These are phyloP conservation scores for Balamuthia mandrillaris DNA, from an alignment of 208 protist genomes.

Conservation along the genomic window DNA sequence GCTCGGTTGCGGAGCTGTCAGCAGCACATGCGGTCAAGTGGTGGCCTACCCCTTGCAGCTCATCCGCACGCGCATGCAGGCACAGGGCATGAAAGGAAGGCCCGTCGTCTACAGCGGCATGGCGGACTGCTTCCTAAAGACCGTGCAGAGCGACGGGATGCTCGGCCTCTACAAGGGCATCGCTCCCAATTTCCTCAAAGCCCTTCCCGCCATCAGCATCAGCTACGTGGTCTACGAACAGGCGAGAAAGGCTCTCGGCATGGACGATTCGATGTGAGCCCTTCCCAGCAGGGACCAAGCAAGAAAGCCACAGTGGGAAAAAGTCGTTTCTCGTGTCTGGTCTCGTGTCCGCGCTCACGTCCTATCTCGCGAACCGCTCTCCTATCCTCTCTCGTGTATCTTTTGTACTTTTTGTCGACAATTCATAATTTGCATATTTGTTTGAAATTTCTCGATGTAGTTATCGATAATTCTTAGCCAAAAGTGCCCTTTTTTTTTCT, in stretches of 20 bases:
- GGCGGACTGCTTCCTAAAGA: slow-evolving; percentile 28
- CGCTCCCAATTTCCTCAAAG: slow-evolving; percentile 35
- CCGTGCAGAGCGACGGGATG: slow-evolving; percentile 5
- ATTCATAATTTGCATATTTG: too few relatives aligned
- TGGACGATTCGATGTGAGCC: too few relatives aligned
- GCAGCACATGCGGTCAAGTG: slow-evolving; percentile 29
- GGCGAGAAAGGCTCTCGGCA: background rate
- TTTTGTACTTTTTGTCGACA: too few relatives aligned
- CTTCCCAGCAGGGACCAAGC: too few relatives aligned
- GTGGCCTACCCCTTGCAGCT: slow-evolving; percentile 35
- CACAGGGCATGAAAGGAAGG: slow-evolving; percentile 11
- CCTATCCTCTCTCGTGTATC: too few relatives aligned
- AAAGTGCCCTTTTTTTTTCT: too few relatives aligned
- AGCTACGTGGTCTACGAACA: slow-evolving; percentile 43
- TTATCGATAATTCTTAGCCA: too few relatives aligned
- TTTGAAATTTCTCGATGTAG: too few relatives aligned
- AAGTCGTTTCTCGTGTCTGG: too few relatives aligned
- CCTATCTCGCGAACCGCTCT: too few relatives aligned
- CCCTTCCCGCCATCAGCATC: slow-evolving; percentile 38
- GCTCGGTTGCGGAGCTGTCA: slow-evolving; percentile 18
- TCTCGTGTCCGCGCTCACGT: too few relatives aligned
- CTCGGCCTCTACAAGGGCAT: slow-evolving; percentile 24
- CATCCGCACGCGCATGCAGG: slow-evolving; percentile 23
- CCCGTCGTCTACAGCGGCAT: slow-evolving; percentile 26
- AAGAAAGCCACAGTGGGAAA: too few relatives aligned